A percentile compares a stretch with the other conserved stretches of the same genome.
Conservation (phyloP, 371 early-diverging fungal species). For the Coemansia sp. region DNA sequence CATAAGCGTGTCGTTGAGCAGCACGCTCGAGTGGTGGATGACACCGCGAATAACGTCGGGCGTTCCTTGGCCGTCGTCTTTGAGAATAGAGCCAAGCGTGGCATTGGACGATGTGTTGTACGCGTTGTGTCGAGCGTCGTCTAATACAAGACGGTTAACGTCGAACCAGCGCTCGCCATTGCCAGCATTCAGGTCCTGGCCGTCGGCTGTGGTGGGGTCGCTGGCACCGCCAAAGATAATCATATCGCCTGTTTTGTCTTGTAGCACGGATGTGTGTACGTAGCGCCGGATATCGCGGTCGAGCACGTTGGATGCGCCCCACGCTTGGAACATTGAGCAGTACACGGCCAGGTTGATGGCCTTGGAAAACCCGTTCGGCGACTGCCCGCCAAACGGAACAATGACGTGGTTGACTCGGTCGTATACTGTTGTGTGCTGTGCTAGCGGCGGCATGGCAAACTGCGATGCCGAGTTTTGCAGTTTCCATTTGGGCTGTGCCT, state of each 20-base stretch:
- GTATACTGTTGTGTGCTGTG: conserved; percentile 43
- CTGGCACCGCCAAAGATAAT: conserved; percentile 41
- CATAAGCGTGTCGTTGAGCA: conserved; percentile 39
- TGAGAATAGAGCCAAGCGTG: conserved; percentile 18
- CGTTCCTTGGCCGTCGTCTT: conserved; percentile 25
- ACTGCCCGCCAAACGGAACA: conserved; percentile 41
- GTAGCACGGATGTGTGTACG: conserved; percentile 35
- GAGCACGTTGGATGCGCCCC: conserved; percentile 39
- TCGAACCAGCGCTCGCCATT: conserved; percentile 17
- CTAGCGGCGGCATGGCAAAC: conserved; percentile 49
- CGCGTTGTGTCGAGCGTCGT: conserved; percentile 17
- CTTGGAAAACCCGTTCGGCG: conserved; percentile 28
- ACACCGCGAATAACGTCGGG: conserved; percentile 14
- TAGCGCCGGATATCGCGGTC: conserved; percentile 30
- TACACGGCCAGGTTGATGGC: conserved; percentile 32
- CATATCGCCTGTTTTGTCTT: conserved; percentile 37
- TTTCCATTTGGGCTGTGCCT: conserved; percentile 22
- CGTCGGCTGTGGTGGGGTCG: conserved; percentile 21
- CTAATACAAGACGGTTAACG: conserved; percentile 34
- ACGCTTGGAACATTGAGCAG: conserved; percentile 39
- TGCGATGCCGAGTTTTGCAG: conserved; percentile 36
- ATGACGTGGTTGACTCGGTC: conserved; percentile 35
- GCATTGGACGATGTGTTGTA: conserved; percentile 4
- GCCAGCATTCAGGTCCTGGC: background rate
- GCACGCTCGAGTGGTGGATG: conserved; percentile 30